These are phyloP conservation scores for Cladosporium colombiae DNA, from an alignment of 2,329 filamentous ascomycete genomes.

Conservation along the genomic window DNA sequence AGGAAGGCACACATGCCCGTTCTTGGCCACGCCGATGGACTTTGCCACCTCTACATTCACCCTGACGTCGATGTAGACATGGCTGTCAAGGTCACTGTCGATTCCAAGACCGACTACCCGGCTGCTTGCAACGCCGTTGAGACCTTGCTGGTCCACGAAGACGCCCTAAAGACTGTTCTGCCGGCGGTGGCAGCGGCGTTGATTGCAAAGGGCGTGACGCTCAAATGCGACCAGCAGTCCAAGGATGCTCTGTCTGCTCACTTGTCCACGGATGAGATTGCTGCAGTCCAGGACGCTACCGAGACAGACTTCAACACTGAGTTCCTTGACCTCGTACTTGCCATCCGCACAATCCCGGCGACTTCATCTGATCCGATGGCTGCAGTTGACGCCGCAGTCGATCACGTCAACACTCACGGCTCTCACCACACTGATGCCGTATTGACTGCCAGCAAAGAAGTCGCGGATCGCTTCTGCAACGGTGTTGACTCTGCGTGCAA, in stretches of 20 bases:
- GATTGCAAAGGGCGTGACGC: constrained; percentile 71
- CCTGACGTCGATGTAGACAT: constrained; percentile 71
- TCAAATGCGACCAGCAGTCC: constrained; percentile 74
- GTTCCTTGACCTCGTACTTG: constrained; percentile 80
- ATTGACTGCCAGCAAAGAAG: constrained; percentile 66
- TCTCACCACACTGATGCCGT: constrained; percentile 95
- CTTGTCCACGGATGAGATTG: constrained; percentile 45
- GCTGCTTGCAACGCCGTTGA: constrained; percentile 96
- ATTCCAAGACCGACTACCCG: constrained; percentile 92
- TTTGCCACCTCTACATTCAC: constrained; percentile 86
- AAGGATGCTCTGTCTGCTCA: constrained; percentile 61
- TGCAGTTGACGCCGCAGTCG: constrained; percentile 67
- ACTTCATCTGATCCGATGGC: constrained; percentile 24
- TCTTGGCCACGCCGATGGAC: constrained; percentile 90
- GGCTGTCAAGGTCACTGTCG: constrained; percentile 75
- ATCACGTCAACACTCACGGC: constrained; percentile 88
- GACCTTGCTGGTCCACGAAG: constrained; percentile 80
- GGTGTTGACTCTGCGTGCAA: constrained; percentile 86
- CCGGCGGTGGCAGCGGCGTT: constrained; percentile 74
- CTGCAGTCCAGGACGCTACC: constrained; percentile 63
- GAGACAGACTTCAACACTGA: constrained; percentile 82
- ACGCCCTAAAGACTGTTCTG: constrained; percentile 66
- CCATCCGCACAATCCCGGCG: constrained; percentile 72
- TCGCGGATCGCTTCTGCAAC: constrained; percentile 80
- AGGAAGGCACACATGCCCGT: constrained; percentile 90